Evolutionary conservation across 768 basidiomycete genomes (phyloP).

Genomic region (Gloeopeniophorella convolvens): DNA sequence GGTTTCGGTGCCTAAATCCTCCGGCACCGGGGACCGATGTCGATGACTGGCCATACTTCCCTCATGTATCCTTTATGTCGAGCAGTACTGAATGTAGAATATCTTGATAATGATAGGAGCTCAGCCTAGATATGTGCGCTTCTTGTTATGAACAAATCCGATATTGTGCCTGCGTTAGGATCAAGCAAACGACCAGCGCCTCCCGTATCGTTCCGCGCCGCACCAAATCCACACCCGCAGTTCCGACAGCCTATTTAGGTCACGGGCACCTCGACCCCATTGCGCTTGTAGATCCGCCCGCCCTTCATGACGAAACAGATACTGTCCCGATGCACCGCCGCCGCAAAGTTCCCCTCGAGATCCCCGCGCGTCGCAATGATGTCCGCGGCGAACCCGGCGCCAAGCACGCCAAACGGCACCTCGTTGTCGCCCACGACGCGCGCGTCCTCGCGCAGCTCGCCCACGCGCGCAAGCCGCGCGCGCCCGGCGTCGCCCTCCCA

Average conservation of each 20-base stretch:
- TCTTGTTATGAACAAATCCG: too few species aligned
- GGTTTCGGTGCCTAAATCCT: conserved; percentile 45
- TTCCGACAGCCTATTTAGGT: too few species aligned
- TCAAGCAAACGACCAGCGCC: too few species aligned
- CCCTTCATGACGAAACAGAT: conserved; percentile 56
- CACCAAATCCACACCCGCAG: too few species aligned
- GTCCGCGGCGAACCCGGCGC: conserved; percentile 51
- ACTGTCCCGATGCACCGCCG: conserved; percentile 39
- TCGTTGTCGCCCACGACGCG: conserved; percentile 39
- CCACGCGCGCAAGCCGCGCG: conserved; percentile 25
- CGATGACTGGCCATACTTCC: neutral
- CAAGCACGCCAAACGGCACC: conserved; percentile 49
- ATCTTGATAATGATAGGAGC: conserved; percentile 9
- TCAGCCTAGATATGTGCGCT: neutral
- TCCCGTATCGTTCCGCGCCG: too few species aligned
- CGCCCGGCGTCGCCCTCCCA: conserved; percentile 36
- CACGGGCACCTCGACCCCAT: conserved; percentile 25
- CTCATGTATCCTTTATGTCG: conserved; percentile 3
- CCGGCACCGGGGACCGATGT: too few species aligned
- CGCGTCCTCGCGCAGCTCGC: conserved; percentile 25
- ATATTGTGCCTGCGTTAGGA: too few species aligned
- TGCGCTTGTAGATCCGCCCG: conserved; percentile 40
- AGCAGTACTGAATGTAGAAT: conserved; percentile 3
- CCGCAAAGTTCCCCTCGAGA: conserved; percentile 34
- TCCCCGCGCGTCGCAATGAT: conserved; percentile 35